Percentiles rank a stretch among this genome's conserved stretches.
These are phyloP conservation scores for Populus simonii DNA, from an alignment of 345 rosid species.

Conservation along the genomic window DNA sequence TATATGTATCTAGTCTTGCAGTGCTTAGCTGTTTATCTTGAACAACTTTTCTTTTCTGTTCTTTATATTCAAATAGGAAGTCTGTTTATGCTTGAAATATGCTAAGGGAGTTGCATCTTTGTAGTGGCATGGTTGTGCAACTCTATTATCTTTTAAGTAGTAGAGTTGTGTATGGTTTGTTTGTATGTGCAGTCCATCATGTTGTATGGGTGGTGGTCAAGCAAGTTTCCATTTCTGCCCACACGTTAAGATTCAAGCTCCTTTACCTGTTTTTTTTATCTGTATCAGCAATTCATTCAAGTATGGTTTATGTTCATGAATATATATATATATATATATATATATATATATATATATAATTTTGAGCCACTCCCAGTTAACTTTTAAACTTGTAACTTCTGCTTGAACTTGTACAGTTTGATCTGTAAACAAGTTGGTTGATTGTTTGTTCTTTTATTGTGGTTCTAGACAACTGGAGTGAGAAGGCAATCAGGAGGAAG, in stretches of 20 bases:
- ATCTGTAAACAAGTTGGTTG: neutral
- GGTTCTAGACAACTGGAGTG: constrained; percentile 87
- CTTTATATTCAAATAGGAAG: neutral
- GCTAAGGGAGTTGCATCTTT: neutral
- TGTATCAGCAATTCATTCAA: neutral
- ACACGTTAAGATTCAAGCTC: neutral
- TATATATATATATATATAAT: neutral
- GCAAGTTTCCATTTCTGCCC: no score
- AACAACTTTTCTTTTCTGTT: neutral
- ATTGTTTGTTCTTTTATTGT: neutral
- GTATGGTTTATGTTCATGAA: neutral
- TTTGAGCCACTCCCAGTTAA: neutral
- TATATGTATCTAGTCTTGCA: neutral
- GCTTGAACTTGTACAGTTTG: neutral
- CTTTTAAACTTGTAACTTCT: neutral
- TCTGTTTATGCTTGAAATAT: neutral
- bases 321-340: neutral
- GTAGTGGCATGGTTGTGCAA: neutral
- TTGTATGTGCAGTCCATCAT: no score
- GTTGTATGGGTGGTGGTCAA: no score
- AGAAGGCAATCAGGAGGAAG: constrained; percentile 93
- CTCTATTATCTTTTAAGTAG: neutral
- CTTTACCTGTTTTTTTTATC: neutral
- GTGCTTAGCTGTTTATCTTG: neutral
- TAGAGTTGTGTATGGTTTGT: neutral